A percentile compares a stretch with the other conserved stretches of the same genome.
Evolutionary conservation across 768 basidiomycete species (phyloP).

Genomic region (Amanita subjunquillea): DNA sequence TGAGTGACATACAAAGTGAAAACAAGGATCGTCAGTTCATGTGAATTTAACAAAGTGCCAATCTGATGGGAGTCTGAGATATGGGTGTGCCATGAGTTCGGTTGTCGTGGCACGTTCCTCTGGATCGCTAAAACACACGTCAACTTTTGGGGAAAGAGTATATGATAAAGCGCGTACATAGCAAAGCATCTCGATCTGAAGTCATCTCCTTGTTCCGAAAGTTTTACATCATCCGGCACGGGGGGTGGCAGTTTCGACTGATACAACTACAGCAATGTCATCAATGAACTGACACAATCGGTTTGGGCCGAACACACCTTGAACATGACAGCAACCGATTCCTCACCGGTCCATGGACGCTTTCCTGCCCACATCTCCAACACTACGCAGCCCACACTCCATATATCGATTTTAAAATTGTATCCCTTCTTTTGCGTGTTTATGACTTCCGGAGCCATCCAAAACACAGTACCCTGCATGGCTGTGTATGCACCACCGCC

Average conservation of each 20-base stretch:
- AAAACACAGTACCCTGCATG: constrained; percentile 97
- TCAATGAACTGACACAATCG: neutral
- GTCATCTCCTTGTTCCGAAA: constrained; percentile 71
- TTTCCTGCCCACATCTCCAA: constrained; percentile 99
- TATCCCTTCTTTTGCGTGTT: constrained; percentile 85
- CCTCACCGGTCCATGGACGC: constrained; percentile 88
- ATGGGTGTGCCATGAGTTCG: constrained; percentile 73
- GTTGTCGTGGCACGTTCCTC: constrained; percentile 72
- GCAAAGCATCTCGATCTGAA: constrained; percentile 88
- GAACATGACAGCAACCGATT: constrained; percentile 88
- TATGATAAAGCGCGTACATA: constrained; percentile 40
- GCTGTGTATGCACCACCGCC: constrained; percentile 79
- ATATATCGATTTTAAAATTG: constrained; percentile 96
- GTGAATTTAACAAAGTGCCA: constrained; percentile 70
- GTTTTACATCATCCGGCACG: constrained; percentile 70
- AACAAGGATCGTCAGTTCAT: constrained; percentile 20
- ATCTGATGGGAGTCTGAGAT: constrained; percentile 58
- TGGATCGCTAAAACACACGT: constrained; percentile 47
- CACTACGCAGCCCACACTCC: constrained; percentile 98
- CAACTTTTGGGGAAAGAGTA: constrained; percentile 5
- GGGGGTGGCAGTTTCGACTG: constrained; percentile 81
- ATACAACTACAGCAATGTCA: constrained; percentile 48
- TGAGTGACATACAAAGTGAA: constrained; percentile 10
- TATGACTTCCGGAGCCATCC: constrained; percentile 98
- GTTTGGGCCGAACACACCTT: constrained; percentile 44